A percentile compares a stretch with the other conserved stretches of the same genome.
Evolutionary conservation across 441 rosid species (phyloP).

Genomic region (Codiaeum variegatum): DNA sequence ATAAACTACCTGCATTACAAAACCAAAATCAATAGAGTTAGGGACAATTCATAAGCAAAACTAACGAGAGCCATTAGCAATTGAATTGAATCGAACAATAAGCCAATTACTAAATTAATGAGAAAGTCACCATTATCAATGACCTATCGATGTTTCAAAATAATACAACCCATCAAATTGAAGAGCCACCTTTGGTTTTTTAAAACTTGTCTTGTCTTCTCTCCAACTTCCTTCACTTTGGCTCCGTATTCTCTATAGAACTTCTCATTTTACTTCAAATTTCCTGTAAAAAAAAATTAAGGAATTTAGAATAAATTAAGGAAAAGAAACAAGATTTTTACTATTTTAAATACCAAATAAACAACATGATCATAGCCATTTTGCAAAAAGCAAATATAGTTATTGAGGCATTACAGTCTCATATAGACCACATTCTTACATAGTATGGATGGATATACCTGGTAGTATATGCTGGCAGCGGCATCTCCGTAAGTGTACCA

Average conservation of each 20-base stretch:
- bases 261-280: conserved; percentile 12
- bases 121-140: neutral
- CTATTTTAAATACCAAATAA: neutral
- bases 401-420: neutral
- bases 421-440: conserved; percentile 3
- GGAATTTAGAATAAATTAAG: neutral
- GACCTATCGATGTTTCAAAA: conserved; percentile 36
- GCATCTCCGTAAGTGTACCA: conserved; percentile 65
- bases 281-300: conserved; percentile 14
- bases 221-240: conserved; percentile 4
- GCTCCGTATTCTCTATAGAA: neutral
- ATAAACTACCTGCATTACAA: conserved; percentile 40
- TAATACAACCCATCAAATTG: conserved; percentile 40
- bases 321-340: too few species aligned
- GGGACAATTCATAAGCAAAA: too few species aligned
- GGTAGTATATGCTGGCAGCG: conserved; percentile 70
- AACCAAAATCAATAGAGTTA: neutral
- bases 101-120: neutral
- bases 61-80: too few species aligned
- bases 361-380: neutral
- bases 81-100: neutral
- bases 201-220: neutral
- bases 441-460: conserved; percentile 40
- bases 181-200: conserved; percentile 33
- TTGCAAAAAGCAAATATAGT: neutral